These are phyloP conservation scores for Quillaja saponaria DNA, from an alignment of 306 rosid species.

Conservation along the genomic window DNA sequence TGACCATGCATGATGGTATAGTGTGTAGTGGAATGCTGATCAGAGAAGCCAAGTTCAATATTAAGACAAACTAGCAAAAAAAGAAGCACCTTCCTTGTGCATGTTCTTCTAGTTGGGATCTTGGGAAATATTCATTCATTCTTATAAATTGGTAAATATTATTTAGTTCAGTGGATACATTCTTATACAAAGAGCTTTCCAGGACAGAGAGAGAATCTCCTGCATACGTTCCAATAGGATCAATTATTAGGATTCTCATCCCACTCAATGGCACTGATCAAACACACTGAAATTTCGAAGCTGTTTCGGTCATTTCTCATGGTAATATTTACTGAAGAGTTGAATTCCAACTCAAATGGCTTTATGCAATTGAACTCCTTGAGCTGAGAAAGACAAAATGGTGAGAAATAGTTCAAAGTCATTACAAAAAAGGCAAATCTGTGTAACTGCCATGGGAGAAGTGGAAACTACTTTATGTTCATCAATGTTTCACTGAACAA, in stretches of 20 bases:
- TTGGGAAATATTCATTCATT: too few species aligned
- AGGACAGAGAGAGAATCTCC: too few species aligned
- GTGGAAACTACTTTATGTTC: background rate
- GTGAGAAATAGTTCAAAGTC: background rate
- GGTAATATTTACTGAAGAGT: background rate
- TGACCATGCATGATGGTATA: background rate
- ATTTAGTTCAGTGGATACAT: too few species aligned
- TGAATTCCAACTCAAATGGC: background rate
- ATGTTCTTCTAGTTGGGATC: too few species aligned
- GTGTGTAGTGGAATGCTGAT: background rate
- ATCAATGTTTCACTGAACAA: too few species aligned
- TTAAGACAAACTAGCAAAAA: background rate
- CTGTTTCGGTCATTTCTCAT: background rate
- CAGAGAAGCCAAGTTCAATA: background rate
- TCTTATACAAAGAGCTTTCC: too few species aligned
- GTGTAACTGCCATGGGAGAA: background rate
- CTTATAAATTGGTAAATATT: too few species aligned
- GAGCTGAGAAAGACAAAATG: background rate
- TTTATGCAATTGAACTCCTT: background rate
- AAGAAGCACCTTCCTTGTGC: too few species aligned
- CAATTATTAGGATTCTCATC: background rate
- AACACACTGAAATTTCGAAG: background rate
- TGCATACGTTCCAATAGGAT: too few species aligned
- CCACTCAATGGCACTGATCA: background rate
- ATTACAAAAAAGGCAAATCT: background rate